phyloP scores from a whole-genome alignment of 73 alveolate species.

The Urostyla sp. region DNA sequence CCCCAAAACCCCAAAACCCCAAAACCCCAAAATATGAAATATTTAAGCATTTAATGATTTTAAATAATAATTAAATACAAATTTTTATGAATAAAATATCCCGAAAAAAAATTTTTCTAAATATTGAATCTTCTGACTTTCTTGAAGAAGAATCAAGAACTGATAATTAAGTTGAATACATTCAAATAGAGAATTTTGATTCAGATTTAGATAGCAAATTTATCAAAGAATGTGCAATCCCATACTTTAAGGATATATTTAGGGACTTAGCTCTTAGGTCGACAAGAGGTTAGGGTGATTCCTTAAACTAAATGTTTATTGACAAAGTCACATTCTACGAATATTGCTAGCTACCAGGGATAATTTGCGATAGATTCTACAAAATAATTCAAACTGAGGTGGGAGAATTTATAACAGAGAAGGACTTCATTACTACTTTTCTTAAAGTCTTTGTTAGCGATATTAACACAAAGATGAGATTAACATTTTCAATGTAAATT shows the following conservation, averaged over 20 bases:
- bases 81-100: too few relatives aligned
- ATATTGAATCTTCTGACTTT: too few relatives aligned
- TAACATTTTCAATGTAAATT: conserved; percentile 47
- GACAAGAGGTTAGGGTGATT: conserved; percentile 29
- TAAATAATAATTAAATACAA: too few relatives aligned
- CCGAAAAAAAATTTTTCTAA: too few relatives aligned
- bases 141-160: too few relatives aligned
- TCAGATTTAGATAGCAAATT: conserved; percentile 42
- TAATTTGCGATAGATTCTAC: conserved; percentile 40
- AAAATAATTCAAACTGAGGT: conserved; percentile 15
- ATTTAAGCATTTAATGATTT: too few relatives aligned
- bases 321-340: conserved; percentile 42
- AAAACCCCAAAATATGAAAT: too few relatives aligned
- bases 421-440: conserved; percentile 16
- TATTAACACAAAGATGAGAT: conserved; percentile 32
- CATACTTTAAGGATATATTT: conserved; percentile 53
- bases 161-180: too few relatives aligned
- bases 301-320: conserved; percentile 9
- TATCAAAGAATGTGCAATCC: conserved; percentile 46
- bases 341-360: conserved; percentile 53
- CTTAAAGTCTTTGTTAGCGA: conserved; percentile 37
- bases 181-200: conserved; percentile 54
- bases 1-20: too few relatives aligned
- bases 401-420: conserved; percentile 19
- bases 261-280: conserved; percentile 47